A percentile compares a stretch with the other conserved stretches of the same genome.
These are phyloP conservation scores for Pseudonectria foliicola DNA, from an alignment of 2,329 filamentous ascomycete genomes.

Conservation along the genomic window DNA sequence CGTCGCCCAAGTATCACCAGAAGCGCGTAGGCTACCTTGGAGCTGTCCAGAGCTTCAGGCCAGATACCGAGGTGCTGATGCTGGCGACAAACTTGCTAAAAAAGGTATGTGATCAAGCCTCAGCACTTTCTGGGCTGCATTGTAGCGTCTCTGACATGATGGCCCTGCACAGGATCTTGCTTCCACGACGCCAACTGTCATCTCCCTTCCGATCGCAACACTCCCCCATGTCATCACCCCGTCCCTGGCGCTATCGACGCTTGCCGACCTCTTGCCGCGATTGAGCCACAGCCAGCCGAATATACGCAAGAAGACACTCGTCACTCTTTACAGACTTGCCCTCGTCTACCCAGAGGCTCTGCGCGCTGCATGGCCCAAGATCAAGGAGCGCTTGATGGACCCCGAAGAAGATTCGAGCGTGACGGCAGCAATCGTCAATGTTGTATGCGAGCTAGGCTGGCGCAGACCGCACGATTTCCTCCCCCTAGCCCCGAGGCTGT, in stretches of 20 bases:
- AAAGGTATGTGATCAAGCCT: slow-evolving; percentile 51
- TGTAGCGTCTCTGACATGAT: neutral
- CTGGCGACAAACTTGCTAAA: slow-evolving; percentile 93
- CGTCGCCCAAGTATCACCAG: slow-evolving; percentile 85
- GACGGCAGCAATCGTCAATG: slow-evolving; percentile 92
- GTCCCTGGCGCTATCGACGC: slow-evolving; percentile 80
- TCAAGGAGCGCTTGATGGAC: slow-evolving; percentile 90
- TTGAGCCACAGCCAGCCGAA: slow-evolving; percentile 78
- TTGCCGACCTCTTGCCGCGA: slow-evolving; percentile 79
- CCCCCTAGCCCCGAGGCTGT: slow-evolving; percentile 81
- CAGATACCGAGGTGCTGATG: slow-evolving; percentile 96
- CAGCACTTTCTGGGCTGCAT: neutral
- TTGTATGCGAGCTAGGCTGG: slow-evolving; percentile 94
- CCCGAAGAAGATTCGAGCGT: slow-evolving; percentile 86
- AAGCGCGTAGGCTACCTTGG: slow-evolving; percentile 94
- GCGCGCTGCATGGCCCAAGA: slow-evolving; percentile 90
- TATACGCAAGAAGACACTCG: slow-evolving; percentile 91
- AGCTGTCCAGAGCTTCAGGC: slow-evolving; percentile 90
- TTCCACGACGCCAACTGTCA: slow-evolving; percentile 63
- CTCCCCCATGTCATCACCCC: slow-evolving; percentile 94
- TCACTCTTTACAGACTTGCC: slow-evolving; percentile 87
- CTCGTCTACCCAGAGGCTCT: slow-evolving; percentile 95
- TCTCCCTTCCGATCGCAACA: slow-evolving; percentile 78
- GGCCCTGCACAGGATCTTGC: slow-evolving; percentile 52
- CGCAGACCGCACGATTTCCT: slow-evolving; percentile 89